Conservation (phyloP, 177 flowering plant genomes). For the Vitis hybrid region DNA sequence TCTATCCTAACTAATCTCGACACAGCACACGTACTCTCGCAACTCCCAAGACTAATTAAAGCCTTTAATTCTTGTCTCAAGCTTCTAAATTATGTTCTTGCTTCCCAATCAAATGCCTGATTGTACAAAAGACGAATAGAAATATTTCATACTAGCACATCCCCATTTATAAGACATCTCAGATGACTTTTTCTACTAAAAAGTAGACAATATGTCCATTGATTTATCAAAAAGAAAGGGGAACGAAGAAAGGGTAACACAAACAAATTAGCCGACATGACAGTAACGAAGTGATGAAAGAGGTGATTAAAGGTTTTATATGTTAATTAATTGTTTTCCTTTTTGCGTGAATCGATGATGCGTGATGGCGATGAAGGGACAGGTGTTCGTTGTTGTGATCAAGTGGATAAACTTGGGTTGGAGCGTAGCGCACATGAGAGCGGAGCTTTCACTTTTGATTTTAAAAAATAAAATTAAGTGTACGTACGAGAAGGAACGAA, state of each 20-base stretch:
- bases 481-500: conserved; percentile 11
- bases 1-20: neutral
- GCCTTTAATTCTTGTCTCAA: neutral
- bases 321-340: neutral
- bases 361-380: too few relatives aligned
- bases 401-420: neutral
- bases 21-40: conserved; percentile 15
- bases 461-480: neutral
- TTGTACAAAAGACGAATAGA: neutral
- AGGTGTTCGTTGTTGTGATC: neutral
- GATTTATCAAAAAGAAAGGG: too few relatives aligned
- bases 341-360: too few relatives aligned
- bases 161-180: neutral
- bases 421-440: neutral
- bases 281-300: too few relatives aligned
- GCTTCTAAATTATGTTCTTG: neutral
- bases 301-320: too few relatives aligned
- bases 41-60: conserved; percentile 6
- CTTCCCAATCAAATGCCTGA: neutral
- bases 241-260: neutral
- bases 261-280: neutral
- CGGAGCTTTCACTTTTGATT: neutral
- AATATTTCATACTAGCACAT: too few relatives aligned
- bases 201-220: too few relatives aligned
- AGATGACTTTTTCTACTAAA: neutral